These are phyloP conservation scores for Fusarium brachygibbosum DNA, from an alignment of 2,329 filamentous ascomycete genomes.

Conservation along the genomic window DNA sequence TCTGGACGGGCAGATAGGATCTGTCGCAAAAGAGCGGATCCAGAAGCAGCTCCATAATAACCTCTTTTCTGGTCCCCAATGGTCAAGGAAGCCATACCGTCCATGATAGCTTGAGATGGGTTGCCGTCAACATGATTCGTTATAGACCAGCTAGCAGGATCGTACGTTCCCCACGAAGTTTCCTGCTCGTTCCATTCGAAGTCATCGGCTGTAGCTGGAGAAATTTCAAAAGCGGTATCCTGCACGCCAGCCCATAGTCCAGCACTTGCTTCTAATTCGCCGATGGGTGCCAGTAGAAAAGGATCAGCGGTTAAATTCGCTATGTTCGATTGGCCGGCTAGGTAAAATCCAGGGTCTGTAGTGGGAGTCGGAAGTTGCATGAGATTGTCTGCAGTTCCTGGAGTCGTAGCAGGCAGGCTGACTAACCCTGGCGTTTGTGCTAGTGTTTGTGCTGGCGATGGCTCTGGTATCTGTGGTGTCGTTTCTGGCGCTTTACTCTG, in stretches of 20 bases:
- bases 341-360: conserved; percentile 11
- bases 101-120: conserved; percentile 32
- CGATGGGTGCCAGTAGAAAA: conserved; percentile 24
- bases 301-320: conserved; percentile 20
- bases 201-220: conserved; percentile 20
- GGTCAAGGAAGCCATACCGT: conserved; percentile 34
- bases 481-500: conserved; percentile 6
- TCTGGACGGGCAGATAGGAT: conserved; percentile 34
- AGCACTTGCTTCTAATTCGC: conserved; percentile 16
- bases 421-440: conserved; percentile 9
- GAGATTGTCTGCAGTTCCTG: conserved; percentile 16
- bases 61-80: conserved; percentile 35
- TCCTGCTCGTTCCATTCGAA: conserved; percentile 40
- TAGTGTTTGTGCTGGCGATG: conserved; percentile 12
- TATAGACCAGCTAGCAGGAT: conserved; percentile 26
- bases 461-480: neutral
- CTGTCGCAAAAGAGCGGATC: conserved; percentile 31
- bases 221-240: neutral
- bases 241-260: conserved; percentile 15
- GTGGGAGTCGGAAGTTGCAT: conserved; percentile 21
- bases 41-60: conserved; percentile 33
- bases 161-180: conserved; percentile 28
- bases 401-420: conserved; percentile 18
- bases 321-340: conserved; percentile 13
- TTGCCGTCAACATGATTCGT: conserved; percentile 28